Percentiles rank a stretch among this genome's conserved stretches.
Conservation (phyloP, 495 filamentous ascomycete species). For the Penicillium flavigenum region DNA sequence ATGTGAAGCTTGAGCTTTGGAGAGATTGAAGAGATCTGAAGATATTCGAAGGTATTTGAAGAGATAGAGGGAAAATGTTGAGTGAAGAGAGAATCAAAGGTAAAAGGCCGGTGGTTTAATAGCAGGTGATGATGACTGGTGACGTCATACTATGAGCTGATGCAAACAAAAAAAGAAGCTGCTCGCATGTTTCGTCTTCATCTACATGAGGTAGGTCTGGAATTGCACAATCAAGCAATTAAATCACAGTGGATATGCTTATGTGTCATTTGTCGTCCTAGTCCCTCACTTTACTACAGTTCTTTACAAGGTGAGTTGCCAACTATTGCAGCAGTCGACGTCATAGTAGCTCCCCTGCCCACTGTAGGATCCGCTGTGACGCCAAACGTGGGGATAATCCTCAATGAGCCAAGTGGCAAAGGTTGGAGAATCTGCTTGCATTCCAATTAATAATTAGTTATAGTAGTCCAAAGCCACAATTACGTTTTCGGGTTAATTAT, state of each 20-base stretch:
- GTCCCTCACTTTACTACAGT: not conserved
- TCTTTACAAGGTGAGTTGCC: slow-evolving; percentile 8
- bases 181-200: not conserved
- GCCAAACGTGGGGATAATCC: slow-evolving; percentile 13
- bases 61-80: not conserved
- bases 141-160: slow-evolving; percentile 32
- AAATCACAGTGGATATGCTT: slow-evolving; percentile 6
- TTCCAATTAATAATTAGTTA: slow-evolving; percentile 7
- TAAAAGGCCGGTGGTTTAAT: slow-evolving; percentile 8
- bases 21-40: not conserved
- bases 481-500: slow-evolving; percentile 21
- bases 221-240: not conserved
- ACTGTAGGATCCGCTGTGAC: slow-evolving; percentile 15
- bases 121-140: slow-evolving; percentile 24
- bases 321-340: slow-evolving; percentile 14
- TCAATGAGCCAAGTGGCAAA: slow-evolving; percentile 7
- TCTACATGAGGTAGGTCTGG: no score
- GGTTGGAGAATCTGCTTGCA: slow-evolving; percentile 8
- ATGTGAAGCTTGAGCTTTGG: slow-evolving; percentile 9
- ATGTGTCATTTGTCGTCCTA: not conserved
- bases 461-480: slow-evolving; percentile 7
- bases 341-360: slow-evolving; percentile 13
- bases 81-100: slow-evolving; percentile 18
- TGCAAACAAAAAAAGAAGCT: not conserved
- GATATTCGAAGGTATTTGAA: not conserved